Evolutionary conservation across 176 grass and related monocot species (phyloP).

Genomic region (Secale cereale): DNA sequence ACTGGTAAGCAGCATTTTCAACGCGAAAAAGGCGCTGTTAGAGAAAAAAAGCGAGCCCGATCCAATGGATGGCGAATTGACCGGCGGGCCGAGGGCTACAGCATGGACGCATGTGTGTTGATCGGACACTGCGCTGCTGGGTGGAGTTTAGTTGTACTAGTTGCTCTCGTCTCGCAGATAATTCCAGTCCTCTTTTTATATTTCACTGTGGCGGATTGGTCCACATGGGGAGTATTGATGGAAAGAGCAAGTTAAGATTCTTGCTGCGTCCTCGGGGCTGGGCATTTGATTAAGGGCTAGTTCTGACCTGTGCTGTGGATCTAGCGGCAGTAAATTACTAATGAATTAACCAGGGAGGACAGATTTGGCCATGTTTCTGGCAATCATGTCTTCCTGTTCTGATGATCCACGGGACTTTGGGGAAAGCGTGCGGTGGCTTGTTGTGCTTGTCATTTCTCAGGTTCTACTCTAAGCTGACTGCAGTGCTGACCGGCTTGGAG

Average conservation of each 20-base stretch:
- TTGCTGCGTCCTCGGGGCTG: slow-evolving; percentile 41
- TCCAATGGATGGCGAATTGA: slow-evolving; percentile 40
- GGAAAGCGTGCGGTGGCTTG: neutral
- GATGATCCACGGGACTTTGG: slow-evolving; percentile 14
- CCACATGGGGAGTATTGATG: slow-evolving; percentile 44
- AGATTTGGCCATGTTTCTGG: slow-evolving; percentile 35
- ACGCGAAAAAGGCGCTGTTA: neutral
- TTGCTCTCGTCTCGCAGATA: neutral
- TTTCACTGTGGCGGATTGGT: slow-evolving; percentile 12
- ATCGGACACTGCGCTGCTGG: neutral
- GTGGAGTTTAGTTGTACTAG: neutral
- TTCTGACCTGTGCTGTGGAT: slow-evolving; percentile 27
- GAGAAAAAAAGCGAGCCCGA: neutral
- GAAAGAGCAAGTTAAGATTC: slow-evolving; percentile 53
- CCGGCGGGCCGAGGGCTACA: neutral
- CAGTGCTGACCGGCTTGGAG: neutral
- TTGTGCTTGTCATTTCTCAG: slow-evolving; percentile 25
- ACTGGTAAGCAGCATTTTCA: neutral
- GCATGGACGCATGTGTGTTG: neutral
- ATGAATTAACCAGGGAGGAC: slow-evolving; percentile 19
- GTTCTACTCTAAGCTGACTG: slow-evolving; percentile 8
- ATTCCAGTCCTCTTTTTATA: neutral
- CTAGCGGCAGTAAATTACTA: slow-evolving; percentile 2
- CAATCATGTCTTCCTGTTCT: slow-evolving; percentile 36
- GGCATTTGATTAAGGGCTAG: slow-evolving; percentile 49